Evolutionary conservation across 768 basidiomycete genomes (phyloP), one percentile per base, ranked within the genome.

Genomic region (Hypsizygus marmoreus): DNA sequence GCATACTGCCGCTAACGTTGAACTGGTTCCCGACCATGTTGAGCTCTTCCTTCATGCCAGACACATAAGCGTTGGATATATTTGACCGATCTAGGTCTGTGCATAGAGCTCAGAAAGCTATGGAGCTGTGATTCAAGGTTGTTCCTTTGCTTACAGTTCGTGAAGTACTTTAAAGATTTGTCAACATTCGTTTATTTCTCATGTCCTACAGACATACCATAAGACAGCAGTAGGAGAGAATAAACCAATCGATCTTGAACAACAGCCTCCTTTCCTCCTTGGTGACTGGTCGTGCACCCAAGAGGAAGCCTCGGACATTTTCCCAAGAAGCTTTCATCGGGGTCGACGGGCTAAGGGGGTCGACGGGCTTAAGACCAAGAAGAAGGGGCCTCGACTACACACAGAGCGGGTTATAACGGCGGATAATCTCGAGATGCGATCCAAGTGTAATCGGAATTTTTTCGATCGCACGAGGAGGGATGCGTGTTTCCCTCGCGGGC

Each of bases 31-130:
- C 84, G 32, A 70, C 60, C 82, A 87, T 84, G 45, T 74, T 54
- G 28, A 88, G 70, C 16, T 85, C 85, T 62, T 88, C 82, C 50
- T 75, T 81, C 85, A 90, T 86, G 5, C 86, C 86, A 4, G 83
- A 86, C n/a, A 86, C 82, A 62, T 86, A 88, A 9, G 86, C 86
- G 62, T 88, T 88, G 53, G 73, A 71, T 22, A 88, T 69, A 62
- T 86, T 86, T 24, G 83, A 82, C 45, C 84, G 68, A 60, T 86
- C 84, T 16, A 87, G 69, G 63, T 86, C 82, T 86, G 51, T 29
- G 20, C 23, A 33, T 33, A 22, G 54, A 8, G 33, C 11, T 29
- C 35, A 36, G 40, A 44, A 43, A 43, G 40, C 26, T 42, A 33
- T 42, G 46, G 22, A 24, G 20, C 25, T 31, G 12, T 34, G 25